phyloP scores from a whole-genome alignment of 73 alveolate species.

The Tetrahymena malaccensis region DNA sequence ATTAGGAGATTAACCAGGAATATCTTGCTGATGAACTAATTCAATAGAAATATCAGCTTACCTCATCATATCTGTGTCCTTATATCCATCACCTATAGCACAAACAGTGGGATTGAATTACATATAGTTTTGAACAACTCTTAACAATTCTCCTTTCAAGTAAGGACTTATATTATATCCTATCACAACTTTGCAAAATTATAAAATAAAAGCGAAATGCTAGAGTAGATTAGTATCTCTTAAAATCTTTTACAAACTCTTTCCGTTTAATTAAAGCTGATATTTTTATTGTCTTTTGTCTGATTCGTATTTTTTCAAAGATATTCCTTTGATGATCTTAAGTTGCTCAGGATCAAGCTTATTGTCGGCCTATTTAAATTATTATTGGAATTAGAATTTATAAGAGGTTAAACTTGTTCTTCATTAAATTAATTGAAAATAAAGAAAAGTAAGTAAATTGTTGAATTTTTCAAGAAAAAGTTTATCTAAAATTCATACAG shows the following conservation, averaged over 20 bases:
- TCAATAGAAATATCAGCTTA: slow-evolving; percentile 32
- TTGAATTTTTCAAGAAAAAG: too few species aligned
- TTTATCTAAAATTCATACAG: too few species aligned
- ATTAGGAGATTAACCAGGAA: neutral
- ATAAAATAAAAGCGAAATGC: slow-evolving; percentile 13
- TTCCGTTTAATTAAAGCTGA: neutral
- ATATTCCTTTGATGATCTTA: neutral
- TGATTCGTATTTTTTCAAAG: neutral
- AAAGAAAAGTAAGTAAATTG: too few species aligned
- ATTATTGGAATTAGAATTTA: too few species aligned
- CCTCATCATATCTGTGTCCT: slow-evolving; percentile 37
- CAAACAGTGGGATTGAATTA: slow-evolving; percentile 13
- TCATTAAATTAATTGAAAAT: too few species aligned
- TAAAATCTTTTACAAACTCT: neutral
- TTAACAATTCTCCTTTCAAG: slow-evolving; percentile 6
- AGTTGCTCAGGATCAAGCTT: neutral
- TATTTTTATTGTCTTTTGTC: neutral
- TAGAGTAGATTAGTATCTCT: neutral
- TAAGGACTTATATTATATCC: slow-evolving; percentile 37
- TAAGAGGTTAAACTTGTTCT: too few species aligned
- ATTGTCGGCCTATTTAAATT: neutral
- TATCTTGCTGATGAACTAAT: slow-evolving; percentile 3
- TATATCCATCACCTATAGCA: slow-evolving; percentile 41
- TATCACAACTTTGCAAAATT: slow-evolving; percentile 26
- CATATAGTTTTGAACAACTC: neutral